These are phyloP conservation scores for Linderina pennispora DNA, from an alignment of 192 early-diverging fungal genomes.

Conservation along the genomic window DNA sequence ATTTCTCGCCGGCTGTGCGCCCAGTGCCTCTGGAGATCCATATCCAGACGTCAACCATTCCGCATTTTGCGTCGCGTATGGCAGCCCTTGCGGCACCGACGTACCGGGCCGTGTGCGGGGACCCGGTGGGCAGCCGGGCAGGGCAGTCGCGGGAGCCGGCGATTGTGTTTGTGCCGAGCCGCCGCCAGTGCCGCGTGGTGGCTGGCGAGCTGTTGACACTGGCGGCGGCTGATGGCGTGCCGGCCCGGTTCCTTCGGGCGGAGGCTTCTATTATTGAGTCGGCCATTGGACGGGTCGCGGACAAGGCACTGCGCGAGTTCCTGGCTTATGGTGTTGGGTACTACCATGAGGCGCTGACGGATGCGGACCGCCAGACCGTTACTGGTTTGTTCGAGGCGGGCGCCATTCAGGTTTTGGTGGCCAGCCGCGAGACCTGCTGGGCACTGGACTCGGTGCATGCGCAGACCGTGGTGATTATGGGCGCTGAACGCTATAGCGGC, in stretches of 20 bases:
- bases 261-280: conserved; percentile 54
- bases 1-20: conserved; percentile 90
- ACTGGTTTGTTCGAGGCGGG: conserved; percentile 66
- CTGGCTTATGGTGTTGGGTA: conserved; percentile 80
- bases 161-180: conserved; percentile 89
- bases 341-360: conserved; percentile 85
- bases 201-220: conserved; percentile 81
- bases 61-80: conserved; percentile 95
- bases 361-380: conserved; percentile 67
- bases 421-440: conserved; percentile 90
- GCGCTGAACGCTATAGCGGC: conserved; percentile 91
- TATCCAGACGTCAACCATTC: conserved; percentile 86
- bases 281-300: conserved; percentile 58
- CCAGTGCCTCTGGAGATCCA: conserved; percentile 92
- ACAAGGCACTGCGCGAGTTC: conserved; percentile 64
- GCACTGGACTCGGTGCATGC: conserved; percentile 67
- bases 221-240: conserved; percentile 69
- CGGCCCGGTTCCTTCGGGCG: conserved; percentile 65
- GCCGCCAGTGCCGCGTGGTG: conserved; percentile 82
- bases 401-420: conserved; percentile 85
- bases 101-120: conserved; percentile 20
- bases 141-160: conserved; percentile 47
- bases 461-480: conserved; percentile 88
- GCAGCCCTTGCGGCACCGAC: conserved; percentile 82
- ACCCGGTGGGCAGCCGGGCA: neutral